phyloP scores from a whole-genome alignment of 345 rosid species.

The Balakata baccata region DNA sequence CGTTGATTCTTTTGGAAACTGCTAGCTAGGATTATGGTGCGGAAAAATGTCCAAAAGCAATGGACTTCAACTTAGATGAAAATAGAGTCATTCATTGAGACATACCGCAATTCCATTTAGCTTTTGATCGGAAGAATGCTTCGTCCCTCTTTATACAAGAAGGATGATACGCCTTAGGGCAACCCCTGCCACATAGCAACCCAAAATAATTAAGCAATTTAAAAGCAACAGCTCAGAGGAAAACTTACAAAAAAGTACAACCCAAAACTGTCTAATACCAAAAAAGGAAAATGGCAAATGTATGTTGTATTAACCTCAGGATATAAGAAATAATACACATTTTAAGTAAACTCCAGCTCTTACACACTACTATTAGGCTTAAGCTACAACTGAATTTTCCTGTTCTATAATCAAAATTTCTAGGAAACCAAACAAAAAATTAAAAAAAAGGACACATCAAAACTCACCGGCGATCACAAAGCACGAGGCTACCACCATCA shows the following conservation, averaged over 20 bases:
- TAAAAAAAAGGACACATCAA: too few relatives aligned
- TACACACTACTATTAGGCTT: not conserved
- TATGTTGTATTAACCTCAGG: not conserved
- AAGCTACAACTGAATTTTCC: not conserved
- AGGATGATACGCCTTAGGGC: conserved; percentile 98
- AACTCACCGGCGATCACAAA: conserved; percentile 93
- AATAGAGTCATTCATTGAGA: conserved; percentile 14
- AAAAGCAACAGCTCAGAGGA: not conserved
- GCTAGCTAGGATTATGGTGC: not conserved
- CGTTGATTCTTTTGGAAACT: not conserved
- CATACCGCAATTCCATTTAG: conserved; percentile 96
- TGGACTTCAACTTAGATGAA: conserved; percentile 5
- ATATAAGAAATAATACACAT: not conserved
- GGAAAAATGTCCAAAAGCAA: not conserved
- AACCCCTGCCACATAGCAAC: conserved; percentile 54
- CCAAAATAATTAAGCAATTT: not conserved
- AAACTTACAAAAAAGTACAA: not conserved
- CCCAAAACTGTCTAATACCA: not conserved
- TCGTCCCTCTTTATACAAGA: conserved; percentile 91
- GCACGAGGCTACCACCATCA: conserved; percentile 95
- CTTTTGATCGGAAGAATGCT: conserved; percentile 73
- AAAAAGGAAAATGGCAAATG: not conserved
- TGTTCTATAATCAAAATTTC: not conserved
- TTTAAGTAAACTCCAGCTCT: not conserved
- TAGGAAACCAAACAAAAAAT: not conserved